Evolutionary conservation across 257 asterid species (phyloP).

Genomic region (Plantago ovata): DNA sequence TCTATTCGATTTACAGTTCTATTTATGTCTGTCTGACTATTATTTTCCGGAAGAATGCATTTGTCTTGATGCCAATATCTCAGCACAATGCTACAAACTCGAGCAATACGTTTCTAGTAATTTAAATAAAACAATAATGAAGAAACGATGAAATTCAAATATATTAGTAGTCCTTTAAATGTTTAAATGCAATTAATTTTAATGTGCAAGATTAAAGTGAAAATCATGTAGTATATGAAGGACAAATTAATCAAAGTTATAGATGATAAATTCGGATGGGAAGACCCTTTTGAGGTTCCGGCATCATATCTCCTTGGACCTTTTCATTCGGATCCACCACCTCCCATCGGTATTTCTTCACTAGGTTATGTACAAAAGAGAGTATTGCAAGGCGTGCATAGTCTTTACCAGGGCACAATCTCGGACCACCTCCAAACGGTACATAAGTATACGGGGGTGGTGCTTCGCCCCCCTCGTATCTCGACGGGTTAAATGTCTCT

Average conservation of each 20-base stretch:
- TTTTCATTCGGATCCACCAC: constrained; percentile 55
- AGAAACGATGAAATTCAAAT: no score
- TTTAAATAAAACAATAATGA: no score
- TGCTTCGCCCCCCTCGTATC: constrained; percentile 43
- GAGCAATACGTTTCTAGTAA: no score
- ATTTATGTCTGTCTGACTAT: no score
- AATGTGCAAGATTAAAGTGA: no score
- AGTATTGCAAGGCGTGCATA: constrained; percentile 64
- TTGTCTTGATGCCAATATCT: no score
- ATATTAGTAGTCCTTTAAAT: no score
- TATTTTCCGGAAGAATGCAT: no score
- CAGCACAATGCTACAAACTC: no score
- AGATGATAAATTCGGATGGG: constrained; percentile 42
- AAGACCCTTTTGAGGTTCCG: constrained; percentile 61
- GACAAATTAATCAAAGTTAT: neutral
- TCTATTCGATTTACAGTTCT: no score
- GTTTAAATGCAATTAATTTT: no score
- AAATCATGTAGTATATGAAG: neutral
- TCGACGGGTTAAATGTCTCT: constrained; percentile 52
- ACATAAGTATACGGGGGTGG: constrained; percentile 48
- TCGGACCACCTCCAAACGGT: constrained; percentile 79
- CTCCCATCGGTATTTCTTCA: constrained; percentile 55
- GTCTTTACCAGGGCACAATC: constrained; percentile 78
- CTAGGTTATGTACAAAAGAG: constrained; percentile 52
- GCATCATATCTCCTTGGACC: constrained; percentile 79